Percentiles rank a stretch among this genome's conserved stretches.
Conservation (phyloP, 1,139 yeast genomes). For the Geotrichum reessii region DNA sequence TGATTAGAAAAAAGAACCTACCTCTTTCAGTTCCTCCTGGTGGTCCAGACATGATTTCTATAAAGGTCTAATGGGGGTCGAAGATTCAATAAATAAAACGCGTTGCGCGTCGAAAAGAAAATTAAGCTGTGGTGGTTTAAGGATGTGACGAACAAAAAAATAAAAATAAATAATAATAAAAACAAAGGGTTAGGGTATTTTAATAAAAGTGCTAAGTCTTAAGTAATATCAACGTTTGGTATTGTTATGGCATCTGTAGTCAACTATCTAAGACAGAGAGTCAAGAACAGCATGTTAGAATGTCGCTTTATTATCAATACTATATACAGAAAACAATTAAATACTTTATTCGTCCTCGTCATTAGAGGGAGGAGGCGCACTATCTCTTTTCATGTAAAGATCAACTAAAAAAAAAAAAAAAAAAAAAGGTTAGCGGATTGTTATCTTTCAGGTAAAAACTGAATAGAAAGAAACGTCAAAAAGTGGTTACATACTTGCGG, state of each 20-base stretch:
- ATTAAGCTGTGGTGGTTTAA: background rate
- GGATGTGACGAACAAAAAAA: background rate
- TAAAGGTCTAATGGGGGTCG: background rate
- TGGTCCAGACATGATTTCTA: slow-evolving; percentile 4
- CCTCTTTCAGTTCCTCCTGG: slow-evolving; percentile 6
- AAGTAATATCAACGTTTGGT: background rate
- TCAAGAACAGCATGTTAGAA: too few species aligned
- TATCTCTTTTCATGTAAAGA: slow-evolving; percentile 79
- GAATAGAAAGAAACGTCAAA: background rate
- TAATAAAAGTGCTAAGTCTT: background rate
- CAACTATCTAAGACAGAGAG: background rate
- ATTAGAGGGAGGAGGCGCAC: slow-evolving; percentile 76
- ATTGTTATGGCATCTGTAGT: too few species aligned
- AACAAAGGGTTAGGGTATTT: background rate
- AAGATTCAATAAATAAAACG: background rate
- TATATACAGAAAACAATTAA: slow-evolving; percentile 6
- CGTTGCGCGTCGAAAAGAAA: slow-evolving; percentile 1
- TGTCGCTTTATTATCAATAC: background rate
- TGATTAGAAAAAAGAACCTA: background rate
- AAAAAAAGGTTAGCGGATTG: background rate
- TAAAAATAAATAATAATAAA: background rate
- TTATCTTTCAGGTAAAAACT: background rate
- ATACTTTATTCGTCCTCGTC: slow-evolving; percentile 70
- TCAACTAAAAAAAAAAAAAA: slow-evolving; percentile 44
- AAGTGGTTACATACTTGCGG: slow-evolving; percentile 48